Evolutionary conservation across 2,329 filamentous ascomycete genomes (phyloP), one percentile per base, ranked within the genome.

Genomic region (Cadophora sp.): DNA sequence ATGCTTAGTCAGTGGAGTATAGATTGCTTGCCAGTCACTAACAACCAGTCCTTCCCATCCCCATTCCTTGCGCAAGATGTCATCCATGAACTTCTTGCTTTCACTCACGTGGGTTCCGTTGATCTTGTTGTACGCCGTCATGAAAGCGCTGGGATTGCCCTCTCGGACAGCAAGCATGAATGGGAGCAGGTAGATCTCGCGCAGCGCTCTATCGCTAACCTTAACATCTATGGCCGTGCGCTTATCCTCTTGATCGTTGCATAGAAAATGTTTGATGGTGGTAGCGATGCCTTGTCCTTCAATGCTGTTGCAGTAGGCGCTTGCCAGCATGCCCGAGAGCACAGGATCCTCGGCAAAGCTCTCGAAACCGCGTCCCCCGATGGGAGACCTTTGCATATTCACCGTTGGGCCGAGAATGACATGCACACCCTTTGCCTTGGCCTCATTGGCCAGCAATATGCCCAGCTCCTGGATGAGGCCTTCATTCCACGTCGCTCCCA

Each of bases 371-470:
- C 83, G 80, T 4, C 83, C 83, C 5, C 83, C 83, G 0, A 85
- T 77, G 0, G 83, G 83, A 16, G 80, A 81, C 3, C 83, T 80
- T 48, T 84, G 82, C 40, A 84, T 83, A 72, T 80, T 84, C 40
- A 85, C 81, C 0, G 84, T 86, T 0, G 92, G 92, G 1, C 90
- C 92, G 12, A 94, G 83, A 72, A 91, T 86, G 16, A 92, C 85
- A 73, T 93, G 89, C 7, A 91, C 85, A 62, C 89, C 90, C 79
- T 94, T 94, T 62, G 80, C 86, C 68, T 83, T 85, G 74, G 89
- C 86, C 76, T 93, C 91, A 63, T 84, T 79, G 12, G 88, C 91
- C 86, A 92, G 91, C 66, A 87, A 86, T 69, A 84, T 79, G 50
- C 91, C 91, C 40, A 89, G 87, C 51, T 83, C 81, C 75, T 87